phyloP scores from a whole-genome alignment of 2,329 filamentous ascomycete species.

The Aspergillus pseudotamarii region DNA sequence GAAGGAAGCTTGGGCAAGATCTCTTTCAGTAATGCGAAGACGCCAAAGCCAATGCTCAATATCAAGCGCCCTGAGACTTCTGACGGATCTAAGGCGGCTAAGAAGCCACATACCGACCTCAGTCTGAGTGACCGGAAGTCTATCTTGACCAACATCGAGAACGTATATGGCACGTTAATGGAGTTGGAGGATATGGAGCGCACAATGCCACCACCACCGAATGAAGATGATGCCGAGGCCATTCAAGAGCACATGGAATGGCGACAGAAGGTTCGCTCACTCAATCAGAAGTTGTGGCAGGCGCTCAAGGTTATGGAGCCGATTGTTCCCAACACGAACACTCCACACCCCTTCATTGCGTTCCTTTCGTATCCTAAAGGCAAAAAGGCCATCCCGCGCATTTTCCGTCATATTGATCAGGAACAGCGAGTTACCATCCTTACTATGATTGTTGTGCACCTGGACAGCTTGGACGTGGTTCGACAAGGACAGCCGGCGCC shows the following conservation, averaged over 20 bases:
- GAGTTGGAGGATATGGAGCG: constrained; percentile 91
- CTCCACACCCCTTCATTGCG: constrained; percentile 88
- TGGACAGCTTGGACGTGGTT: constrained; percentile 90
- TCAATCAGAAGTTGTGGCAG: constrained; percentile 81
- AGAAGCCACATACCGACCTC: constrained; percentile 52
- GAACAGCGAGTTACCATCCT: constrained; percentile 91
- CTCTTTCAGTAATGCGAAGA: constrained; percentile 98
- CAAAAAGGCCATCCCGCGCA: constrained; percentile 91
- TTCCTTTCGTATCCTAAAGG: constrained; percentile 94
- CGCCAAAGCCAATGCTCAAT: constrained; percentile 89
- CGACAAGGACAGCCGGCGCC: constrained; percentile 74
- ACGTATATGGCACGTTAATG: constrained; percentile 86
- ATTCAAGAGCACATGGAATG: constrained; percentile 78
- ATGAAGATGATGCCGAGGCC: constrained; percentile 68
- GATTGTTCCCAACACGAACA: constrained; percentile 71
- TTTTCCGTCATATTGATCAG: constrained; percentile 90
- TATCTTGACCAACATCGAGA: constrained; percentile 83
- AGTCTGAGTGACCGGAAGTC: constrained; percentile 76
- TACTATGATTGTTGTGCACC: constrained; percentile 92
- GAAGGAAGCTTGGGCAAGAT: constrained; percentile 97
- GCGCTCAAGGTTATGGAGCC: constrained; percentile 92
- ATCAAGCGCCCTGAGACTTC: constrained; percentile 82
- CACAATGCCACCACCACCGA: constrained; percentile 69
- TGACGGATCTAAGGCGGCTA: constrained; percentile 57
- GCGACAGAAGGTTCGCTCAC: constrained; percentile 68